Evolutionary conservation across 208 protist genomes (phyloP).

Genomic region (Trypanosoma avium): DNA sequence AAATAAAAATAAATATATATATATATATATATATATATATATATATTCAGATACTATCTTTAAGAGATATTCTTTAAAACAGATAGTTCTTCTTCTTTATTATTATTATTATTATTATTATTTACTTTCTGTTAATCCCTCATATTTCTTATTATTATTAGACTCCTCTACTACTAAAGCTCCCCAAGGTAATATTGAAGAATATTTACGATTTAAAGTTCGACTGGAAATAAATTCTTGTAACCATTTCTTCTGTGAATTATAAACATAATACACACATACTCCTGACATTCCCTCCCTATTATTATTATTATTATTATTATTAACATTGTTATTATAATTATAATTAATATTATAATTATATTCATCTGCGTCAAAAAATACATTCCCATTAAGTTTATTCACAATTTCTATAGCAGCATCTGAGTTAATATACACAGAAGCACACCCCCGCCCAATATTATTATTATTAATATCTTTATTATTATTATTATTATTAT

Average conservation of each 20-base stretch:
- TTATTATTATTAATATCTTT: constrained; percentile 21
- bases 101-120: neutral
- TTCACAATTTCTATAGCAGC: constrained; percentile 34
- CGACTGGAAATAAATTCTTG: constrained; percentile 21
- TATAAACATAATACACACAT: constrained; percentile 64
- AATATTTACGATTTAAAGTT: neutral
- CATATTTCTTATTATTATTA: neutral
- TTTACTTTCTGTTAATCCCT: neutral
- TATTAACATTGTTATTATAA: no score
- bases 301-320: no score
- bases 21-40: no score
- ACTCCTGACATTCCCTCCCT: constrained; percentile 21
- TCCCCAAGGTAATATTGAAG: constrained; percentile 21
- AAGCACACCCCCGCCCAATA: constrained; percentile 50
- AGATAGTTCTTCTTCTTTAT: neutral
- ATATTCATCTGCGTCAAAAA: constrained; percentile 50
- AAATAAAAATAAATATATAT: no score
- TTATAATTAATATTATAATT: no score
- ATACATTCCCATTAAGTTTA: constrained; percentile 63
- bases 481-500: no score
- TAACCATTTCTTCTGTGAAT: constrained; percentile 58
- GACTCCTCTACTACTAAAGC: constrained; percentile 31
- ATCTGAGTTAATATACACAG: constrained; percentile 54
- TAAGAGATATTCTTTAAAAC: no score
- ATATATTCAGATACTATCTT: no score